phyloP scores from a whole-genome alignment of 2,329 filamentous ascomycete species.

The Colletotrichum sp. region DNA sequence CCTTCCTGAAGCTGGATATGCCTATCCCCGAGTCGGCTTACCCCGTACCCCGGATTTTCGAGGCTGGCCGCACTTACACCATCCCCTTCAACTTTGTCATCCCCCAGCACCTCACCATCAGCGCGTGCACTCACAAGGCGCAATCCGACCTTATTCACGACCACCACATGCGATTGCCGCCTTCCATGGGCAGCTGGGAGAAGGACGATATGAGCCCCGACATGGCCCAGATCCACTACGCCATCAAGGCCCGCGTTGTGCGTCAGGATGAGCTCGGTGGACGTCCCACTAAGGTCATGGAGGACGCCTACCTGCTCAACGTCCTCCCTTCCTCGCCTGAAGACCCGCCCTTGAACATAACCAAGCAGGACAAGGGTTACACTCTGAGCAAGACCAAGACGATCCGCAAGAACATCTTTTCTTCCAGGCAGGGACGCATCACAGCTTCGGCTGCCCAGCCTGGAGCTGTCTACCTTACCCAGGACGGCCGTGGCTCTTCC shows the following conservation, averaged over 20 bases:
- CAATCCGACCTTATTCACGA: constrained; percentile 51
- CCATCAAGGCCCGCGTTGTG: constrained; percentile 51
- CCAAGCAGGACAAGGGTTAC: constrained; percentile 54
- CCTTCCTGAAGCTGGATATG: constrained; percentile 62
- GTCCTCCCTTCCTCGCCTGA: constrained; percentile 57
- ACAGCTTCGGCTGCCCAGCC: constrained; percentile 52
- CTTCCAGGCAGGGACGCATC: constrained; percentile 55
- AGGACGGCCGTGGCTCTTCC: constrained; percentile 50
- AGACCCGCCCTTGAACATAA: constrained; percentile 56
- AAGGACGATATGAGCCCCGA: constrained; percentile 60
- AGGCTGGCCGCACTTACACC: constrained; percentile 51
- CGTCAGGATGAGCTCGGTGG: constrained; percentile 32
- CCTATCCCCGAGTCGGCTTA: constrained; percentile 53
- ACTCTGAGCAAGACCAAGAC: constrained; percentile 55
- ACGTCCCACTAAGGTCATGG: constrained; percentile 38
- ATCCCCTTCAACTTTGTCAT: constrained; percentile 67
- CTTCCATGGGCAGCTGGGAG: constrained; percentile 57
- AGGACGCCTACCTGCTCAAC: constrained; percentile 50
- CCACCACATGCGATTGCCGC: constrained; percentile 58
- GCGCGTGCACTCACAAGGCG: constrained; percentile 58
- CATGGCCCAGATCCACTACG: constrained; percentile 61
- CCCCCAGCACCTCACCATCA: constrained; percentile 61
- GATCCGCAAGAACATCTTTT: constrained; percentile 58
- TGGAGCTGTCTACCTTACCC: constrained; percentile 52
- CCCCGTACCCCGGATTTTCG: constrained; percentile 52